Base-by-base conservation (phyloP, 768 basidiomycete species). In the Leccinellum albellum region DNA sequence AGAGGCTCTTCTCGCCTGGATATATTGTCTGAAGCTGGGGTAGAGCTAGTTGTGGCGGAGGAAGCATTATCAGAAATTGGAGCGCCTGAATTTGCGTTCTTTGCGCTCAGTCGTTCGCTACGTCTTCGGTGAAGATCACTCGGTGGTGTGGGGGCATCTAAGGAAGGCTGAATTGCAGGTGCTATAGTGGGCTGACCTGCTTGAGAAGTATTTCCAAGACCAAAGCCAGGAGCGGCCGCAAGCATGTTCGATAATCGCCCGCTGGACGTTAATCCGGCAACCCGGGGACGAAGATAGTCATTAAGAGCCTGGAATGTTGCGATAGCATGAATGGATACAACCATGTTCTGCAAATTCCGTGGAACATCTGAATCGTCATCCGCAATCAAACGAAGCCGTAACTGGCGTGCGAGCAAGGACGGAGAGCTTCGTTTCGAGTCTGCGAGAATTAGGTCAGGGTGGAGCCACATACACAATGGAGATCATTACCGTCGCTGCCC, bases 261-360 rank as follows among this genome's bases (percentile, higher is more conserved):
- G 55, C 81, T 76, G 9, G 80, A 79, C 51, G 88, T 70, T 23
- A 89, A 69, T 0, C 91, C 91, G 6, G 92, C 78, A 31, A 97
- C 87, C 4, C 93, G 83, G 24, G 96, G 96, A 1, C 94, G 88
- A 13, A 98, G 82, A 70, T 98, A 99, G 70, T 97, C 95, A 66
- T 97, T 92, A 29, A 98, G 80, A 1, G 96, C 94, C 70, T 97
- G 94, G 82, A 98, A 94, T 1, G 94, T 98, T 1, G 97, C 96
- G 60, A 98, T 97, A 6, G 95, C 96, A 68, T 98, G 96, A 59
- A 98, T 98, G 7, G 95, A 98, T 21, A 98, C 91, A 37, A 94
- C 91, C 66, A 98, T 91, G 63, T 92, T 94, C 66, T 89, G 89
- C 32, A 91, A 76, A 67, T 82, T 88, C 54, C 88, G 85, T 17